phyloP scores from a whole-genome alignment of 129 eudicot genomes.

The Escallonia rubra region DNA sequence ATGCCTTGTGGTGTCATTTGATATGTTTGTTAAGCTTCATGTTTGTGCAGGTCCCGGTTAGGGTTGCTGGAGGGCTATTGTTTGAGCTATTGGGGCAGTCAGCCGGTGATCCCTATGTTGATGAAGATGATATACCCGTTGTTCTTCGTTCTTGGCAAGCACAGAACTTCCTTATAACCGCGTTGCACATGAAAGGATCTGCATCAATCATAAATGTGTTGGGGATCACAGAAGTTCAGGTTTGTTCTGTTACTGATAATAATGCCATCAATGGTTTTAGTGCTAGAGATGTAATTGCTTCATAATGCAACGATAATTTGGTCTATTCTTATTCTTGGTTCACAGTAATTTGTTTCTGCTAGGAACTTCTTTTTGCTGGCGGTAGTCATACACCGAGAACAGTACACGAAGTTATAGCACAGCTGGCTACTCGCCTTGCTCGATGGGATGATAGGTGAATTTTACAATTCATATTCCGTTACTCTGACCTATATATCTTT shows the following conservation, averaged over 20 bases:
- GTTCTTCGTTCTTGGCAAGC: conserved; percentile 98
- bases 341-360: conserved; percentile 13
- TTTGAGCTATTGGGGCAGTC: conserved; percentile 96
- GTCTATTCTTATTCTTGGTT: conserved; percentile 10
- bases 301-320: background rate
- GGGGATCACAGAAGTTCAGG: conserved; percentile 99
- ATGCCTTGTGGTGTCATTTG: conserved; percentile 2
- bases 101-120: conserved; percentile 72
- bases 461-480: background rate
- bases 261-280: background rate
- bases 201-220: conserved; percentile 70
- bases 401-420: conserved; percentile 81
- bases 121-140: conserved; percentile 86
- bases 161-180: conserved; percentile 78
- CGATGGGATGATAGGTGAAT: conserved; percentile 98
- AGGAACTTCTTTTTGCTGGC: conserved; percentile 89
- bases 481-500: background rate
- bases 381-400: conserved; percentile 83
- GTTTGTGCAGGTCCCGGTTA: conserved; percentile 76
- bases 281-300: background rate
- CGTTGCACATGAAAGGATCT: conserved; percentile 75
- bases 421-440: conserved; percentile 80
- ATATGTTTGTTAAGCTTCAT: conserved; percentile 8
- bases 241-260: conserved; percentile 14
- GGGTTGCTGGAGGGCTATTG: conserved; percentile 93